phyloP scores from a whole-genome alignment of 768 basidiomycete genomes.

The Lentinula lateritia region DNA sequence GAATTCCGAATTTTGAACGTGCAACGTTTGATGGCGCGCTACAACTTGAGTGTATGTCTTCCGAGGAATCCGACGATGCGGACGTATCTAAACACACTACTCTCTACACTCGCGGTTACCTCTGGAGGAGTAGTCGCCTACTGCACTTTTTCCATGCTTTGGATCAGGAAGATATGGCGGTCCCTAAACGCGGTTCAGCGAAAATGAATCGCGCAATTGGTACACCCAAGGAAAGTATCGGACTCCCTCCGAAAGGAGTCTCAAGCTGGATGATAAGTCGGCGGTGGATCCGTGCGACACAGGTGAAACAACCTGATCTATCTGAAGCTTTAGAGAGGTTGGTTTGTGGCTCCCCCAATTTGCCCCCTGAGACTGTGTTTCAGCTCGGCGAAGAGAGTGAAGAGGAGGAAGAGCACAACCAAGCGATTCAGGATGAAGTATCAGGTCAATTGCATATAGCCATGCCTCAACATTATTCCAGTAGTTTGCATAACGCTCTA shows the following conservation, averaged over 20 bases:
- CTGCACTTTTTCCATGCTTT: conserved; percentile 54
- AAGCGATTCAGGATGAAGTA: conserved; percentile 43
- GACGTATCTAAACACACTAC: conserved; percentile 17
- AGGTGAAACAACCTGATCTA: conserved; percentile 42
- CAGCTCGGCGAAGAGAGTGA: conserved; percentile 57
- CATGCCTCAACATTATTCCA: conserved; percentile 10
- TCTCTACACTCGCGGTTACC: conserved; percentile 51
- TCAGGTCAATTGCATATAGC: neutral
- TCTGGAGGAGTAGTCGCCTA: conserved; percentile 67
- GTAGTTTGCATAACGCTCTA: conserved; percentile 29
- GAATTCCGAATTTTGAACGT: conserved; percentile 49
- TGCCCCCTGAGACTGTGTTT: conserved; percentile 43
- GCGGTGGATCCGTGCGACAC: conserved; percentile 47
- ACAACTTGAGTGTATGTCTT: conserved; percentile 74
- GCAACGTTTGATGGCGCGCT: conserved; percentile 65
- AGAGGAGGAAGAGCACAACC: conserved; percentile 26
- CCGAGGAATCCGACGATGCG: conserved; percentile 61
- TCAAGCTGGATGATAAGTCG: conserved; percentile 75
- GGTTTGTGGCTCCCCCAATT: conserved; percentile 40
- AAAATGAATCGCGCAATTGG: conserved; percentile 52
- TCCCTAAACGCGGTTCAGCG: conserved; percentile 54
- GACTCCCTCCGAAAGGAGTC: conserved; percentile 59
- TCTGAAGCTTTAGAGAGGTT: conserved; percentile 33
- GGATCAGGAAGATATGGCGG: conserved; percentile 49
- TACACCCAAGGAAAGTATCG: conserved; percentile 47